Evolutionary conservation across 1,139 yeast species (phyloP).

Genomic region (Blastobotrys persicus): DNA sequence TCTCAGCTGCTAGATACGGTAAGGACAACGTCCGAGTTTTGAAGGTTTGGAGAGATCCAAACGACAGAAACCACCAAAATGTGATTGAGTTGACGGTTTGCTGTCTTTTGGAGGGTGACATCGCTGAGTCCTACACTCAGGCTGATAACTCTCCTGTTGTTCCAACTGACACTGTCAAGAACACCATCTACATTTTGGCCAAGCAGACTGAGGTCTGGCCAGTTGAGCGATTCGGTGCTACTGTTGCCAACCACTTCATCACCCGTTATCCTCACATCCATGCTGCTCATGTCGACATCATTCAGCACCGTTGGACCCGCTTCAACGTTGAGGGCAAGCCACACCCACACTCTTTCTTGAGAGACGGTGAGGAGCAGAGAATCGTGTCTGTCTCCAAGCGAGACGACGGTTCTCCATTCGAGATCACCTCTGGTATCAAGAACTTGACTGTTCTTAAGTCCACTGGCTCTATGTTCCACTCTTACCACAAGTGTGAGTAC

Average conservation of each 20-base stretch:
- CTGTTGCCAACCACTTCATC: constrained; percentile 76
- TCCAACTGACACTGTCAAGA: constrained; percentile 92
- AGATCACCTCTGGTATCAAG: constrained; percentile 67
- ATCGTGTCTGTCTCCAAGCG: constrained; percentile 54
- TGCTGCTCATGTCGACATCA: constrained; percentile 63
- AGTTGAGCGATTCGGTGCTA: constrained; percentile 84
- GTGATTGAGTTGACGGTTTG: constrained; percentile 81
- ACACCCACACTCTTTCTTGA: constrained; percentile 80
- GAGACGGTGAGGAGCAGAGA: constrained; percentile 81
- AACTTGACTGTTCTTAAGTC: constrained; percentile 86
- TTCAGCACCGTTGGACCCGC: constrained; percentile 77
- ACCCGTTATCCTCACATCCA: constrained; percentile 71
- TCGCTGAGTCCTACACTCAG: constrained; percentile 75
- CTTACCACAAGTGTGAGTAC: constrained; percentile 80
- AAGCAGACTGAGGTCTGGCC: constrained; percentile 79
- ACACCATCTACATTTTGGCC: constrained; percentile 79
- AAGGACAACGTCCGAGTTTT: constrained; percentile 88
- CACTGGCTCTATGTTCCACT: constrained; percentile 93
- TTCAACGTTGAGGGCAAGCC: constrained; percentile 67
- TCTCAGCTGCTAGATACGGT: constrained; percentile 65
- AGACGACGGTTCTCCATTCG: constrained; percentile 45
- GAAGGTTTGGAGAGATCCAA: constrained; percentile 75
- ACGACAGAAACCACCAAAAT: constrained; percentile 69
- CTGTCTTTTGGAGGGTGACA: constrained; percentile 70
- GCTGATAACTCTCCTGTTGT: constrained; percentile 88